Percentiles rank a stretch among this genome's conserved stretches.
Conservation (phyloP, 164 flowering plant species). For the Stephania japonica region DNA sequence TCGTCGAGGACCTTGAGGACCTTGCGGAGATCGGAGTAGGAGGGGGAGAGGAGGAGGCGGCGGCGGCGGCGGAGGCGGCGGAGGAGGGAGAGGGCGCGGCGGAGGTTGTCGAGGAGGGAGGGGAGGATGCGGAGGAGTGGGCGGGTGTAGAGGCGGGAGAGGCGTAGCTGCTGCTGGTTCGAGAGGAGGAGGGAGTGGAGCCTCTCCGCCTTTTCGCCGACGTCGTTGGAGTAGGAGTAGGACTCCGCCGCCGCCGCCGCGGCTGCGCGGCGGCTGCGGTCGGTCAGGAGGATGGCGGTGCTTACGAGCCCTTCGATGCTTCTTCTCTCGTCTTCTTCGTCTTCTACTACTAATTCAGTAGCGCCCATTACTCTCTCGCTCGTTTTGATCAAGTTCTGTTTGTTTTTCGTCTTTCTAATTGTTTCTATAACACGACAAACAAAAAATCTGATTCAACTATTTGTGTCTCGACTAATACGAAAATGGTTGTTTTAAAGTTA, state of each 20-base stretch:
- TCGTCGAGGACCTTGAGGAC: constrained; percentile 41
- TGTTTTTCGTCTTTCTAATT: no score
- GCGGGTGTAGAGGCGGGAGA: constrained; percentile 48
- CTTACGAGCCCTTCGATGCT: no score
- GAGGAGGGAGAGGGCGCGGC: constrained; percentile 47
- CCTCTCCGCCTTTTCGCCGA: constrained; percentile 40
- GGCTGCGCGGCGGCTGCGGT: constrained; percentile 31
- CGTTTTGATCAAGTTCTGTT: no score
- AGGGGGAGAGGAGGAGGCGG: constrained; percentile 49
- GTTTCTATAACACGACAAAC: no score
- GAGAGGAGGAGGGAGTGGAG: constrained; percentile 55
- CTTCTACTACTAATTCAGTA: neutral
- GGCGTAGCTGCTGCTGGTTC: constrained; percentile 27
- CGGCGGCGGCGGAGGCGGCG: constrained; percentile 45
- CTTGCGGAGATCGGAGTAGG: constrained; percentile 61
- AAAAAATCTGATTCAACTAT: no score
- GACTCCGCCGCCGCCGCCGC: constrained; percentile 46
- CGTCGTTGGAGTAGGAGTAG: constrained; percentile 51
- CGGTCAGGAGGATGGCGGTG: constrained; percentile 35
- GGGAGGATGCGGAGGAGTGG: constrained; percentile 60
- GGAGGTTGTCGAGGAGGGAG: constrained; percentile 52
- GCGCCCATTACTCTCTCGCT: no score
- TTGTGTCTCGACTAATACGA: no score
- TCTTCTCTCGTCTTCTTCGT: neutral
- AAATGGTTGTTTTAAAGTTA: no score